A percentile compares a stretch with the other conserved stretches of the same genome.
Evolutionary conservation across 2,329 filamentous ascomycete genomes (phyloP).

Genomic region (Penicillium griseofulvum): DNA sequence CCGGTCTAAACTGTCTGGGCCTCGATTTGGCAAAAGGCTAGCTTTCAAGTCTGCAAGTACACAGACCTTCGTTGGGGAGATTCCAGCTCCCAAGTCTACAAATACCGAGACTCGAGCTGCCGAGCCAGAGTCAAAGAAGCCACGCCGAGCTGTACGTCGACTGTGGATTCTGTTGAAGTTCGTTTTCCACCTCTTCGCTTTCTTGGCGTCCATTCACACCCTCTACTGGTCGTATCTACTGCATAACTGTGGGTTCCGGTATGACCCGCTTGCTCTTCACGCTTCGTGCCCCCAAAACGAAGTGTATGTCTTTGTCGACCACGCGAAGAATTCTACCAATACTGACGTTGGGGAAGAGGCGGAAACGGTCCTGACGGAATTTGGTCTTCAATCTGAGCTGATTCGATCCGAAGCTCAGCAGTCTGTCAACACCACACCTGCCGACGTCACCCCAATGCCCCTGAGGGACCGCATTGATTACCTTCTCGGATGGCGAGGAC

Average conservation of each 20-base stretch:
- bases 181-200: background rate
- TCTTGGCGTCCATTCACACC: background rate
- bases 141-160: background rate
- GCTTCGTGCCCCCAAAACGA: background rate
- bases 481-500: constrained; percentile 34
- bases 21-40: too few relatives aligned
- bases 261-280: background rate
- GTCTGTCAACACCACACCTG: background rate
- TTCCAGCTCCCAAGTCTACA: background rate
- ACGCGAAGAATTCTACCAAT: background rate
- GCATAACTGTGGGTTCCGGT: background rate
- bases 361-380: background rate
- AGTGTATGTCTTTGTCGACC: background rate
- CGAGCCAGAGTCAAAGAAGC: background rate
- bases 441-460: background rate
- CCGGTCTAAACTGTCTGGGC: too few relatives aligned
- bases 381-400: background rate
- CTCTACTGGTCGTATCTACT: background rate
- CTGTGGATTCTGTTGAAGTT: background rate
- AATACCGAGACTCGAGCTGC: background rate
- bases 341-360: background rate
- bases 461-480: constrained; percentile 34
- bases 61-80: background rate
- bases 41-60: too few relatives aligned
- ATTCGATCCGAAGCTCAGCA: background rate